Base-by-base conservation (phyloP, 2,329 filamentous ascomycete genomes). In the Westerdykella sp. region DNA sequence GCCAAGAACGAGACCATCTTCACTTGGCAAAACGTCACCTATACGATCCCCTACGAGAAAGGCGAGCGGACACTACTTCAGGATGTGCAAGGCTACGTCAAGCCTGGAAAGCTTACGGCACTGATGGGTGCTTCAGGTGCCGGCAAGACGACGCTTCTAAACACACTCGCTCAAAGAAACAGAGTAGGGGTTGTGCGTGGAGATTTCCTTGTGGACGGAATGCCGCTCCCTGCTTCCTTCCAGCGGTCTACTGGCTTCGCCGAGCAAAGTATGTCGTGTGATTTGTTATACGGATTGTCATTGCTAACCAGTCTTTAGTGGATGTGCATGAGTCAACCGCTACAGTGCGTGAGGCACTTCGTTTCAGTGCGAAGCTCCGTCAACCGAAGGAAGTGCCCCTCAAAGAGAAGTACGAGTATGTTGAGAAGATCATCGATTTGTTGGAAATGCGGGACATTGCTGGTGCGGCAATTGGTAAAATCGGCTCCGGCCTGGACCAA, bases 21-120 rank as follows among this genome's bases (percentile, higher is more conserved):
- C 46, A 95, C 89, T 0, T 95, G 88, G 85, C 85, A 91, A 62
- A 75, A 85, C 50, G 80, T 96, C 47, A 87, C 83, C 59, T 95
- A 95, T 62, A 84, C 79, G 0, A 84, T 89, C 46, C 68, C 71
- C 10, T 72, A 70, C 22, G 60, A 71, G 16, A 64, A 65, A 31
- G 67, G 68, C 3, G 68, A 73, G 37, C 59, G 71, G 12, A 62
- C 60, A 4, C 62, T 84, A 4, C 64, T 85, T 10, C 73, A 80
- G 46, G 72, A 82, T 44, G 76, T 85, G 4, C 74, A 80, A 51
- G 90, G 90, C 15, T 95, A 87, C 82, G 88, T 96, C 40, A 91
- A 93, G 65, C 90, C 90, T 4, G 90, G 90, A 39, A 95, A 87
- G 11, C 68, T 95, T 42, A 95, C 89, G 6, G 89, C 87, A 30